Evolutionary conservation across 148 eudicot species (phyloP), one percentile per base, ranked within the genome.

Genomic region (Camellia sinensis): DNA sequence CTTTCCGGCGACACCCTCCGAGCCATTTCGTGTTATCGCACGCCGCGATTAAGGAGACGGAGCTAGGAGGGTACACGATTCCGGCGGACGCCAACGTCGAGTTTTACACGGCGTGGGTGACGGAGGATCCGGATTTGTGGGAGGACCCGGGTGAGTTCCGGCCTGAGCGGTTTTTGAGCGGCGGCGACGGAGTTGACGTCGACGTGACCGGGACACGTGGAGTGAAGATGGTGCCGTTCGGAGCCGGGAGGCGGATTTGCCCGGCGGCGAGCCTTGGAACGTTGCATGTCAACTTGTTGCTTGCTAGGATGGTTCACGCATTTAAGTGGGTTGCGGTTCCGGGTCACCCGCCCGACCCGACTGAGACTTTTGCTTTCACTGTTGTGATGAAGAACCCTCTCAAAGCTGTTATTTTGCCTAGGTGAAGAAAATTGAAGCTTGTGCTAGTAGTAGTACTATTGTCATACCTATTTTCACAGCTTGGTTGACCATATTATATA

Each of bases 361-460:
- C 98, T 1, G 97, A 93, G 90, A 91, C 97, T 2, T 96, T 90
- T 83, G 98, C 99, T 82, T 96, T 96, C 66, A 96, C 99, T 53
- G 87, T 96, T 56, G 92, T 96, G 19, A 92, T 94, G 98, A 92
- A 94, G 85, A 81, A 91, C 78, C 92, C 97, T 17, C 94, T 94
- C 65, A 94, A 87, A 82, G 98, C 97, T 41, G 84, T 84, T 4
- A 90, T 94, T 79, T 80, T 92, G 67, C 91, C 93, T 8, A 82
- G 98, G 89, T 67, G 74, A 70, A 85, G 14, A 70, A 29, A 70
- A 46, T 46, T n/a, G 54, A 70, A 46, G 37, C 21, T 41, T 41
- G 3, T n/a, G 14, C 6, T 4, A 0, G 2, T 9, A 43, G 45
- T 19, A 29, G 1, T 1, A 29, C 0, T 29, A 29, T 29, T 29